Percentiles rank a stretch among this genome's conserved stretches.
Evolutionary conservation across 306 rosid species (phyloP).

Genomic region (Ammopiptanthus mongolicus): DNA sequence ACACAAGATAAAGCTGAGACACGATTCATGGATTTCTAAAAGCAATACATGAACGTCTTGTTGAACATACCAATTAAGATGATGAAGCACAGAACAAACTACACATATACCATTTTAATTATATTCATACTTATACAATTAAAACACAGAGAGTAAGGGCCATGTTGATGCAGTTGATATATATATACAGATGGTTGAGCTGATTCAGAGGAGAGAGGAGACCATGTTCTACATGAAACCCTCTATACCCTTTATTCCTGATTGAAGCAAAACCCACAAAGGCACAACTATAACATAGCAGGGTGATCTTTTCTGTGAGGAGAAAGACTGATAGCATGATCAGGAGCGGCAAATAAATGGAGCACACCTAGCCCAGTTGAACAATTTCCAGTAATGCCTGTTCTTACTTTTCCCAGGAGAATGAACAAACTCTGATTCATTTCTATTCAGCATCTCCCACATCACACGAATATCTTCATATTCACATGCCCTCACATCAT

Average conservation of each 20-base stretch:
- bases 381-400: slow-evolving; percentile 31
- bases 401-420: slow-evolving; percentile 29
- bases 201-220: slow-evolving; percentile 20
- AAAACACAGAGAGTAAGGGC: slow-evolving; percentile 7
- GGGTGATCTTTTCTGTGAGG: background rate
- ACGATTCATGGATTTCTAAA: slow-evolving; percentile 18
- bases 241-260: slow-evolving; percentile 20
- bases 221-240: slow-evolving; percentile 21
- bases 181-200: slow-evolving; percentile 27
- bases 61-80: slow-evolving; percentile 25
- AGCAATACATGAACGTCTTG: slow-evolving; percentile 23
- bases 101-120: background rate
- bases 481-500: slow-evolving; percentile 63
- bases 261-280: slow-evolving; percentile 23
- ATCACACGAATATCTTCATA: slow-evolving; percentile 77
- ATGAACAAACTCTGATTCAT: slow-evolving; percentile 30
- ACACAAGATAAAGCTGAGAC: background rate
- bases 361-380: slow-evolving; percentile 58
- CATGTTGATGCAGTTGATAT: slow-evolving; percentile 23
- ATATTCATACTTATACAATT: slow-evolving; percentile 10
- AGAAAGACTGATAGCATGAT: slow-evolving; percentile 15
- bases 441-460: slow-evolving; percentile 82
- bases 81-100: slow-evolving; percentile 18
- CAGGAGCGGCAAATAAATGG: slow-evolving; percentile 32
- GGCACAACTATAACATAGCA: slow-evolving; percentile 21